phyloP scores from a whole-genome alignment of 2,329 filamentous ascomycete genomes.

The Alternaria consortialis region DNA sequence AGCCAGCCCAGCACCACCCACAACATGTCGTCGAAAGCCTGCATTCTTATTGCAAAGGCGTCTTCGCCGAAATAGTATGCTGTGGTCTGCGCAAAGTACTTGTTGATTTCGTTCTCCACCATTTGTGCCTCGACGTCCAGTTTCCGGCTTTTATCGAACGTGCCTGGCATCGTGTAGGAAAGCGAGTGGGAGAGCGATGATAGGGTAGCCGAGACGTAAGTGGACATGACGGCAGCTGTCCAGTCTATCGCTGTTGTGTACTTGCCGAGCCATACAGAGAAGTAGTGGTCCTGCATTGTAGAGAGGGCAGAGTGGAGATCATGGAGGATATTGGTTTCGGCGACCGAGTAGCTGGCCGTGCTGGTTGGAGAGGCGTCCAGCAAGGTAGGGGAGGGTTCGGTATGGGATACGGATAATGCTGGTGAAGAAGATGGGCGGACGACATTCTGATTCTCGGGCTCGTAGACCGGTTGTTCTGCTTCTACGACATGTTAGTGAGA shows the following conservation, averaged over 20 bases:
- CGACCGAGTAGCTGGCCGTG: slow-evolving; percentile 1
- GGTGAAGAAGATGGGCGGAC: neutral
- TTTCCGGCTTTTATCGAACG: slow-evolving; percentile 38
- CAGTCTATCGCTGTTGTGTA: slow-evolving; percentile 92
- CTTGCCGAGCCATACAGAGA: slow-evolving; percentile 76
- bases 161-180: slow-evolving; percentile 52
- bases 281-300: slow-evolving; percentile 81
- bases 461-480: slow-evolving; percentile 16
- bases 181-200: slow-evolving; percentile 73
- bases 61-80: slow-evolving; percentile 90
- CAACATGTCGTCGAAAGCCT: slow-evolving; percentile 93
- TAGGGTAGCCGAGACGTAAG: slow-evolving; percentile 77
- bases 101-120: slow-evolving; percentile 81
- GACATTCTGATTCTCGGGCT: slow-evolving; percentile 26
- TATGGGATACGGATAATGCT: neutral
- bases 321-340: slow-evolving; percentile 34
- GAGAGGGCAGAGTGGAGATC: slow-evolving; percentile 67
- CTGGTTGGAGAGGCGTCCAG: neutral
- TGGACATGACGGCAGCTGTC: slow-evolving; percentile 87
- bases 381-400: neutral
- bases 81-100: slow-evolving; percentile 79
- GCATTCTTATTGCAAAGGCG: slow-evolving; percentile 73
- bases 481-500: slow-evolving; percentile 17
- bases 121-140: slow-evolving; percentile 54
- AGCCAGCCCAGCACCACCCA: slow-evolving; percentile 96